Base-by-base conservation (phyloP, 495 filamentous ascomycete species). In the Filosporella fistucella region DNA sequence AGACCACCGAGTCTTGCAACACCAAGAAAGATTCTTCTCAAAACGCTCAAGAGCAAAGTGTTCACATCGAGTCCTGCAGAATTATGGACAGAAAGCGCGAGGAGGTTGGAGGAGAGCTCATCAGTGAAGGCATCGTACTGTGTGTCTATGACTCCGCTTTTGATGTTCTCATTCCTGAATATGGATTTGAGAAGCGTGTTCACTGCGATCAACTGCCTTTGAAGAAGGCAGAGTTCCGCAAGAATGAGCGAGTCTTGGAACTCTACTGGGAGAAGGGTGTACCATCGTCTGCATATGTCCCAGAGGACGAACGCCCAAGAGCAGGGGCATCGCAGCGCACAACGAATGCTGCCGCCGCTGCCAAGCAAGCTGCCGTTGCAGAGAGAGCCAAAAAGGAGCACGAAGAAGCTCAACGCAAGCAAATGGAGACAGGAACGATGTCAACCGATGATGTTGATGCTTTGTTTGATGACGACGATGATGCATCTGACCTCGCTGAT, bases 221-320 rank as follows among this genome's bases (percentile, higher is more conserved):
- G 52, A 96, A 96, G 79, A 98, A 98, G 75, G 93, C 93, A 16
- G 93, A 98, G 63, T 98, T 89, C 65, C 82, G 95, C 63, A 98
- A 96, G 76, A 88, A 91, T 57, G 84, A 88, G 65, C 81, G 93
- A 47, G 78, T 96, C 23, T 71, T 98, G 40, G 93, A 98, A 66
- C 77, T 98, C 4, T 97, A 96, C 72, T 98, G 93, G 93, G 93
- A 98, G 80, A 98, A 97, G 77, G 93, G 93, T 45, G 88, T 96
- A 21, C 90, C 91, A 20, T 96, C 91, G 18, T 95, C 90, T 21
- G 87, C 90, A 12, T 98, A 96, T 56, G 85, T 97, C 47, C 94
- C 93, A 6, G 93, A 98, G 59, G 93, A 98, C 64, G 93, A 98
- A 66, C 84, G 90, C 35, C 90, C 91, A 28, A 90, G 90, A 72